Evolutionary conservation across 306 rosid species (phyloP).

Genomic region (Trifolium repens): DNA sequence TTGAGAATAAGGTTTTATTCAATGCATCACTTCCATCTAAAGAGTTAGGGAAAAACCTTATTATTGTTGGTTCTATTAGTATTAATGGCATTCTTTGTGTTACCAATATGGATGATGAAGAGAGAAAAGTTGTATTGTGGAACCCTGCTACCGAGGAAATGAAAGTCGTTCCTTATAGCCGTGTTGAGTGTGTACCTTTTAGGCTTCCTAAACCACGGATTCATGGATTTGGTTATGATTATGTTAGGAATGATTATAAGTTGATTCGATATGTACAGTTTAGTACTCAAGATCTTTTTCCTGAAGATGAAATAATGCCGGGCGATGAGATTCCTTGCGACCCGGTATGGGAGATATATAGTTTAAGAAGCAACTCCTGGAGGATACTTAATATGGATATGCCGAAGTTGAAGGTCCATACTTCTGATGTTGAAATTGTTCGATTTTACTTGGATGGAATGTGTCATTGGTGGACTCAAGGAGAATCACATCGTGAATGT

Average conservation of each 20-base stretch:
- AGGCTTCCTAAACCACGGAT: not conserved
- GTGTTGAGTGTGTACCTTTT: not conserved
- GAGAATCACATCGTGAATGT: not conserved
- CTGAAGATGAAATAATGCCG: too few relatives aligned
- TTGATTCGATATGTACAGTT: not conserved
- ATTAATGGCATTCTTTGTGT: not conserved
- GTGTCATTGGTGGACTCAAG: not conserved
- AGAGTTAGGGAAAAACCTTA: not conserved
- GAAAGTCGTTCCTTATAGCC: not conserved
- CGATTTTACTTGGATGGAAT: not conserved
- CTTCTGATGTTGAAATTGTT: not conserved
- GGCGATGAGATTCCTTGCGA: too few relatives aligned
- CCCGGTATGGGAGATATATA: too few relatives aligned
- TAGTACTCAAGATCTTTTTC: too few relatives aligned
- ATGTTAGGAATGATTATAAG: not conserved
- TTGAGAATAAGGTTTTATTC: too few relatives aligned
- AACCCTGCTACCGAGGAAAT: not conserved
- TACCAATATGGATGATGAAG: not conserved
- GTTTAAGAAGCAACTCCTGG: too few relatives aligned
- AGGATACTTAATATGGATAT: too few relatives aligned
- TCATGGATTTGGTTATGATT: constrained; percentile 5
- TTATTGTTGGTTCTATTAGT: not conserved
- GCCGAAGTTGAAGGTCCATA: not conserved
- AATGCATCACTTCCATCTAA: not conserved
- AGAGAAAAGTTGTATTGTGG: not conserved